Percentiles rank a stretch among this genome's conserved stretches.
These are phyloP conservation scores for Parsonsia alboflavescens DNA, from an alignment of 257 asterid species.

Conservation along the genomic window DNA sequence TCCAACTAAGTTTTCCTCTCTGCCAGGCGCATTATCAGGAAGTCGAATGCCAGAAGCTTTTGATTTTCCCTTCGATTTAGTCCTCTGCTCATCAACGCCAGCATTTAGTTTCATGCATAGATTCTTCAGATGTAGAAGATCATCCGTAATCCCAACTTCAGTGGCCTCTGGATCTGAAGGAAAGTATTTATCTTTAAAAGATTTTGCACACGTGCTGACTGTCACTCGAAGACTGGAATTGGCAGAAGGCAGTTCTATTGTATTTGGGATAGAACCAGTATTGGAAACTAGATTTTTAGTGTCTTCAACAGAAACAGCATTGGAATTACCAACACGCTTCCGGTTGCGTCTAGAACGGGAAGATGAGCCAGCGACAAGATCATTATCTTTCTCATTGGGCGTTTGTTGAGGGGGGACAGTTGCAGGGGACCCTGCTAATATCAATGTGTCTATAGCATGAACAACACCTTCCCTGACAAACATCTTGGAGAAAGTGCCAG, in stretches of 20 bases:
- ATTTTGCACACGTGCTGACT: constrained; percentile 74
- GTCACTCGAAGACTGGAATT: constrained; percentile 62
- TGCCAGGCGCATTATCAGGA: constrained; percentile 48
- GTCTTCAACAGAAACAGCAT: constrained; percentile 59
- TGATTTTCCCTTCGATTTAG: constrained; percentile 76
- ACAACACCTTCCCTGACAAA: constrained; percentile 95
- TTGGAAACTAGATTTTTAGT: constrained; percentile 39
- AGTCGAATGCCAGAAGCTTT: constrained; percentile 51
- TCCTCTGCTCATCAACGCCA: constrained; percentile 55
- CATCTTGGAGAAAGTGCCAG: constrained; percentile 81
- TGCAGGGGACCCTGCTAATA: constrained; percentile 41
- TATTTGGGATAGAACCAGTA: constrained; percentile 46
- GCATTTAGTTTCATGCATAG: constrained; percentile 68
- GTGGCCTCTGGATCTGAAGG: constrained; percentile 60
- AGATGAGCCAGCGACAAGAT: constrained; percentile 70
- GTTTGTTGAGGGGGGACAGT: constrained; percentile 49
- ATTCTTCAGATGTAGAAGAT: constrained; percentile 76
- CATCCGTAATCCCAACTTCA: constrained; percentile 76
- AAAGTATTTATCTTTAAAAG: constrained; percentile 84
- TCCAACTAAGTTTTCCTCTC: constrained; percentile 64
- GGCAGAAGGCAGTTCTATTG: constrained; percentile 49
- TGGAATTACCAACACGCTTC: constrained; percentile 57
- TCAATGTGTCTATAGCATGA: constrained; percentile 84
- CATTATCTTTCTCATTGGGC: constrained; percentile 66
- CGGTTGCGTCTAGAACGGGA: constrained; percentile 81